Base-by-base conservation (phyloP, 768 basidiomycete species). In the Candolleomyces efflorescens region DNA sequence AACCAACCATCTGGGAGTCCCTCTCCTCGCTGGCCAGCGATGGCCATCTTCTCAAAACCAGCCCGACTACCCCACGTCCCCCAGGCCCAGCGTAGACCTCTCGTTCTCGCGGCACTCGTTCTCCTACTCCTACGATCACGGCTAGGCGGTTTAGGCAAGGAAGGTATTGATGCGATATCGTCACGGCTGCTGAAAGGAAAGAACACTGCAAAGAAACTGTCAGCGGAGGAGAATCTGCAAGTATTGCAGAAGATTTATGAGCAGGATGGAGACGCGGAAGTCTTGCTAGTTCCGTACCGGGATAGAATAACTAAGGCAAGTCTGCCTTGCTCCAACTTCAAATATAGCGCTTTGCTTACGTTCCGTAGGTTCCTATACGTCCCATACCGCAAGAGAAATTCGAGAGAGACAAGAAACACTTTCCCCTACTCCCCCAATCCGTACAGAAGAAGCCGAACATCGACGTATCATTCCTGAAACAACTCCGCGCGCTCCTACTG, bases 401-500 rank as follows among this genome's bases (percentile, higher is more conserved):
- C 60, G 69, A 68, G 0, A 65, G 72, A 0, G 83, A 92, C 64
- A 79, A 78, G 3, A 72, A 69, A 12, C 74, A 79, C 64, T 94
- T 94, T 64, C 87, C 87, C 0, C 81, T 79, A 4, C 73, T 86
- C 3, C 70, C 80, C 0, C 65, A 76, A 0, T 62, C 68, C 4
- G 66, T 70, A 2, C 72, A 73, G 51, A 62, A 71, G 3, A 89
- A 86, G 68, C 82, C 89, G 0, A 86, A 83, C 54, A 83, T 92
- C 39, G 86, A 92, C 66, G 73, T 77, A 48, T 72, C 80, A 0
- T 94, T 92, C 67, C 69, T 92, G 58, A 73, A 78, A 18, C 92
- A 94, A 65, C 82, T 96, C 10, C 71, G 82, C 15, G 83, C 90
- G 2, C 84, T 96, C 53, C 69, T 94, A 2, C 70, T 83, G 26